Percentiles rank a stretch among this genome's conserved stretches.
phyloP scores from a whole-genome alignment of 371 early-diverging fungal genomes.

The Syncephalastrum contaminatum region DNA sequence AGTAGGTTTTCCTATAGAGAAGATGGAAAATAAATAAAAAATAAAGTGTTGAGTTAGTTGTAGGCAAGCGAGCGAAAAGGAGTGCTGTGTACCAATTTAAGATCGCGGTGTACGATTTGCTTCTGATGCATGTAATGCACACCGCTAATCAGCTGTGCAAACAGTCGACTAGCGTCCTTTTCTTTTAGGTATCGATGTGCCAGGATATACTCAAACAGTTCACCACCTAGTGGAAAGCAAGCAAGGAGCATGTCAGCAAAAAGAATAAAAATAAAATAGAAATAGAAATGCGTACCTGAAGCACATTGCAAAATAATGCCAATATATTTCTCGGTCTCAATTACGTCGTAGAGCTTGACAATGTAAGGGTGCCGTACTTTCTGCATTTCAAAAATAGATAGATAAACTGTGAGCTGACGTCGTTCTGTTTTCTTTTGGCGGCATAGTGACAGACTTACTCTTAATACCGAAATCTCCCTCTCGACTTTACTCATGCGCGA shows the following conservation, averaged over 20 bases:
- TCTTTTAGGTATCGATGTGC: slow-evolving; percentile 92
- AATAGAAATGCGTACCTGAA: slow-evolving; percentile 54
- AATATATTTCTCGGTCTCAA: slow-evolving; percentile 93
- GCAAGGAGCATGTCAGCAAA: neutral
- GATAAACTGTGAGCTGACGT: neutral
- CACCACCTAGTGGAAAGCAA: slow-evolving; percentile 66
- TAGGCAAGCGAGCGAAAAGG: neutral
- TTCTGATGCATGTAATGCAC: slow-evolving; percentile 88
- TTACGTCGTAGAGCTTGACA: slow-evolving; percentile 93
- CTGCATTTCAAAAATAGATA: slow-evolving; percentile 34
- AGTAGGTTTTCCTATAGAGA: slow-evolving; percentile 84
- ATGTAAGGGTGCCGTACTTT: slow-evolving; percentile 88
- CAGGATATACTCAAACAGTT: slow-evolving; percentile 95
- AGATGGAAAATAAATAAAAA: neutral
- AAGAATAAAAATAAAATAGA: too few species aligned
- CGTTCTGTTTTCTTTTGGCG: too few species aligned
- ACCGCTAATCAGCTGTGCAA: slow-evolving; percentile 93
- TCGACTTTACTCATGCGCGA: slow-evolving; percentile 79
- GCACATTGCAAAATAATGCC: slow-evolving; percentile 96
- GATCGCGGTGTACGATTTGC: slow-evolving; percentile 93
- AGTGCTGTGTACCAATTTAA: slow-evolving; percentile 75
- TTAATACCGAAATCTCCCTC: slow-evolving; percentile 80
- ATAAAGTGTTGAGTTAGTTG: neutral
- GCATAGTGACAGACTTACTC: slow-evolving; percentile 53
- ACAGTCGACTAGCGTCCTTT: slow-evolving; percentile 85